Conservation (phyloP, 1,284 basidiomycete species). For the Ustilago tritici region DNA sequence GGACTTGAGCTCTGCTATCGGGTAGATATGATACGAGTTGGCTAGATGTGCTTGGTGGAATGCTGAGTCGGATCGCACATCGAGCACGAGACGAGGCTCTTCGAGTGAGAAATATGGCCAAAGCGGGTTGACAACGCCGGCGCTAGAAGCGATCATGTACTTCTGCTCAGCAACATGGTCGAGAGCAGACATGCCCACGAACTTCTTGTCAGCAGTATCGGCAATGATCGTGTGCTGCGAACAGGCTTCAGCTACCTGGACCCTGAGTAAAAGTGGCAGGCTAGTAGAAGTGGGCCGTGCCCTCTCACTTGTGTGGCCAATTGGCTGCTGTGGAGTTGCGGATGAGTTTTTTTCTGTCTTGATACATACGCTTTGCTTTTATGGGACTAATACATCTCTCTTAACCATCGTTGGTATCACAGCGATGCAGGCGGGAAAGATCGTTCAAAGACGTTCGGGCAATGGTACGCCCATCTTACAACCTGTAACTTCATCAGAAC, state of each 20-base stretch:
- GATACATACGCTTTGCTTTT: not conserved
- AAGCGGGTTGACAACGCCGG: not conserved
- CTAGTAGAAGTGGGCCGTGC: not conserved
- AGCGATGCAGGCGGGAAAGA: conserved; percentile 40
- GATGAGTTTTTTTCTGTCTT: conserved; percentile 4
- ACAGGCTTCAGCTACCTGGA: not conserved
- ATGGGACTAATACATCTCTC: not conserved
- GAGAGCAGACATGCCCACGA: conserved; percentile 7
- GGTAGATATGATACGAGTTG: conserved; percentile 33
- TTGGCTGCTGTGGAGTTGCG: conserved; percentile 5
- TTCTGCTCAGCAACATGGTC: not conserved
- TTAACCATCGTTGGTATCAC: not conserved
- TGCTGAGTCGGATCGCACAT: conserved; percentile 23
- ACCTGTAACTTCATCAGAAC: conserved; percentile 28
- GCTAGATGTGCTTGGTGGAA: conserved; percentile 38
- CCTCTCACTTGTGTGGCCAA: not conserved
- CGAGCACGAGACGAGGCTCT: conserved; percentile 39
- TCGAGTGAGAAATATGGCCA: conserved; percentile 19
- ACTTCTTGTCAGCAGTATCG: conserved; percentile 8
- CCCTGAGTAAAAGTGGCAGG: conserved; percentile 1
- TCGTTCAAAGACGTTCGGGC: conserved; percentile 41
- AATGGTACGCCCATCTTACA: conserved; percentile 49
- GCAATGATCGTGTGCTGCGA: not conserved
- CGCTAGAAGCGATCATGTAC: not conserved
- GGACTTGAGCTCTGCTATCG: conserved; percentile 34